Percentiles rank a stretch among this genome's conserved stretches.
Evolutionary conservation across 768 basidiomycete genomes (phyloP).

Genomic region (Boletus rex-veris): DNA sequence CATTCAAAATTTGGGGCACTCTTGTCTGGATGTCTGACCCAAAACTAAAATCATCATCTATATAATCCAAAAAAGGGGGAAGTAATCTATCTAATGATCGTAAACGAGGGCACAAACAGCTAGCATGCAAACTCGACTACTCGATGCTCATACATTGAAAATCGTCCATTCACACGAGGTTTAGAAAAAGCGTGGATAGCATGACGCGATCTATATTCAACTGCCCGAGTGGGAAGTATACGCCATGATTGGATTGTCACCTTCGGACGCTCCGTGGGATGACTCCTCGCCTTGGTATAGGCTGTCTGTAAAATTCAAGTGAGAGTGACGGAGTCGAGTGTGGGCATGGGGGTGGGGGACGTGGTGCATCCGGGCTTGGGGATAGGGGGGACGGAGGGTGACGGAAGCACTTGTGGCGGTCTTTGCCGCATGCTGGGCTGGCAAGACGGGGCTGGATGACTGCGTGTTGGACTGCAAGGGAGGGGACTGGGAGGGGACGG

Average conservation of each 20-base stretch:
- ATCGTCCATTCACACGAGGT: conserved; percentile 4
- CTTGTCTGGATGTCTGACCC: conserved; percentile 1
- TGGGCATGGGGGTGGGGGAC: conserved; percentile 79
- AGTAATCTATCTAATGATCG: conserved; percentile 30
- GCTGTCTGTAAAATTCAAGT: conserved; percentile 43
- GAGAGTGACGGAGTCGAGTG: conserved; percentile 65
- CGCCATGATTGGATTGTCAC: conserved; percentile 47
- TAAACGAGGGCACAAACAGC: conserved; percentile 16
- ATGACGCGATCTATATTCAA: conserved; percentile 1
- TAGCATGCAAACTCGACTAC: conserved; percentile 18
- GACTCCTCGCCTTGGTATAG: conserved; percentile 34
- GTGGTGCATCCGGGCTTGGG: conserved; percentile 66
- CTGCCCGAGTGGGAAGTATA: conserved; percentile 38
- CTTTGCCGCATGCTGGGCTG: conserved; percentile 28
- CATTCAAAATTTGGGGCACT: neutral
- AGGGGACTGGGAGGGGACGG: conserved; percentile 19
- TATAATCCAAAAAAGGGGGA: conserved; percentile 18
- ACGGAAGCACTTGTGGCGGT: conserved; percentile 37
- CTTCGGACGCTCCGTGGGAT: conserved; percentile 22
- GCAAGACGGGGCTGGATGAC: conserved; percentile 12
- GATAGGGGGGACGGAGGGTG: conserved; percentile 57
- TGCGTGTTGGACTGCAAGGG: conserved; percentile 23
- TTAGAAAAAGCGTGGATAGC: neutral
- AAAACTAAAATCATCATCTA: conserved; percentile 18
- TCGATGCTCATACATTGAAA: conserved; percentile 8